phyloP scores from a whole-genome alignment of 2,329 filamentous ascomycete species.

The Falciphora oryzae region DNA sequence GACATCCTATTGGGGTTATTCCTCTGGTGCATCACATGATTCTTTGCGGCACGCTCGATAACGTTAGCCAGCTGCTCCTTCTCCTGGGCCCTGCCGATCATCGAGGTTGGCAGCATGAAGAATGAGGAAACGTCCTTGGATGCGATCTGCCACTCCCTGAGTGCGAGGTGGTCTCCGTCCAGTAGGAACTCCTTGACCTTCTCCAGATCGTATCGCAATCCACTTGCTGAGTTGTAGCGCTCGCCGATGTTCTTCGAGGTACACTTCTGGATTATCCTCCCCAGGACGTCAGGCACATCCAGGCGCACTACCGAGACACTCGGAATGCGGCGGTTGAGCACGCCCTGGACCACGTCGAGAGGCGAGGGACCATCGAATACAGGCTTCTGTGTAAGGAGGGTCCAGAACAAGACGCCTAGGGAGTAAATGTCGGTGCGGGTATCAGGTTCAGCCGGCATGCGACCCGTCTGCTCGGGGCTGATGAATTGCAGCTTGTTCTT shows the following conservation, averaged over 20 bases:
- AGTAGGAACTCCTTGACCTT: conserved; percentile 68
- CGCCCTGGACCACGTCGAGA: conserved; percentile 86
- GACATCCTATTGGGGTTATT: conserved; percentile 41
- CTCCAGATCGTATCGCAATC: conserved; percentile 74
- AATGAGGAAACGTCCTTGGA: conserved; percentile 88
- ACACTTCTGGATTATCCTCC: conserved; percentile 83
- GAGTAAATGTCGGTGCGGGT: conserved; percentile 91
- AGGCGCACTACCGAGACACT: conserved; percentile 70
- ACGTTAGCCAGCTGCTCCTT: conserved; percentile 63
- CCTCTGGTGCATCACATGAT: conserved; percentile 46
- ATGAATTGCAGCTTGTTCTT: conserved; percentile 89
- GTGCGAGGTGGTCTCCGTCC: conserved; percentile 64
- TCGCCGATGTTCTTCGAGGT: conserved; percentile 84
- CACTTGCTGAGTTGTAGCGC: conserved; percentile 83
- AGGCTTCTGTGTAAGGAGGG: conserved; percentile 69
- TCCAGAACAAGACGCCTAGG: conserved; percentile 84
- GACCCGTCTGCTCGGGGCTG: conserved; percentile 89
- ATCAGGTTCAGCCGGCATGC: conserved; percentile 88
- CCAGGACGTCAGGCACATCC: conserved; percentile 79
- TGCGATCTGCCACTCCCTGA: conserved; percentile 70
- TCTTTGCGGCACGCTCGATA: conserved; percentile 69
- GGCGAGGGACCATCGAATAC: conserved; percentile 76
- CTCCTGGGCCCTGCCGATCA: conserved; percentile 75
- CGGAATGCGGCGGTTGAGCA: conserved; percentile 72
- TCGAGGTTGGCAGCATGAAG: conserved; percentile 75